These are phyloP conservation scores for Phytopythium aichiense DNA, from an alignment of 352 stramenopile genomes.

Conservation along the genomic window DNA sequence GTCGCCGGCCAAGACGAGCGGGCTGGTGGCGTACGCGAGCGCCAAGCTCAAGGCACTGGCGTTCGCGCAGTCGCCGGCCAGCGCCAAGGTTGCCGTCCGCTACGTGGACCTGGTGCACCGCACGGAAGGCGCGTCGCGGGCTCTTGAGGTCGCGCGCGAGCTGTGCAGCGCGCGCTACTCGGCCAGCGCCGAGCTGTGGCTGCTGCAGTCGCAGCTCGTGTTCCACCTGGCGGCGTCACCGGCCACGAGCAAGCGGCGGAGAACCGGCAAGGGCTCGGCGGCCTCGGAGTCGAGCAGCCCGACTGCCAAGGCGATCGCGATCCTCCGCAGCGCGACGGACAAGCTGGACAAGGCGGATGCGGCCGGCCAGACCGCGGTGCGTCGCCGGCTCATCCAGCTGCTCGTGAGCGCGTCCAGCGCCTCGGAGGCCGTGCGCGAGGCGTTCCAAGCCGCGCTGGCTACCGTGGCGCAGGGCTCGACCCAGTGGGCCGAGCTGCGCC, in stretches of 20 bases:
- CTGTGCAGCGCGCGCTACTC: conserved; percentile 33
- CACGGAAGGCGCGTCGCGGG: conserved; percentile 43
- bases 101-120: conserved; percentile 76
- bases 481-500: conserved; percentile 52
- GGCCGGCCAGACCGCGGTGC: conserved; percentile 43
- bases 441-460: conserved; percentile 49
- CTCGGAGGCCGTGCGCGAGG: conserved; percentile 29
- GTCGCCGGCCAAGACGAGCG: conserved; percentile 31
- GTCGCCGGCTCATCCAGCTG: conserved; percentile 52
- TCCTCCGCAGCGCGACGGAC: conserved; percentile 46
- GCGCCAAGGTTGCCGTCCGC: conserved; percentile 31
- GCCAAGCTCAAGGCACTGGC: conserved; percentile 54
- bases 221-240: conserved; percentile 34
- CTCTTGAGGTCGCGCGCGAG: conserved; percentile 36
- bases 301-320: conserved; percentile 29
- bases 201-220: conserved; percentile 70
- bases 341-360: conserved; percentile 36
- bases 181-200: conserved; percentile 44
- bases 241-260: conserved; percentile 35
- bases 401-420: conserved; percentile 13
- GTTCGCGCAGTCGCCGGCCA: conserved; percentile 15
- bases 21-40: conserved; percentile 48
- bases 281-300: conserved; percentile 13
- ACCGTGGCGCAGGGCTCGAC: conserved; percentile 39
- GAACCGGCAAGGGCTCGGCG: conserved; percentile 21